A percentile compares a stretch with the other conserved stretches of the same genome.
Conservation (phyloP, 2,329 filamentous ascomycete species). For the Plenodomus biglobosus region DNA sequence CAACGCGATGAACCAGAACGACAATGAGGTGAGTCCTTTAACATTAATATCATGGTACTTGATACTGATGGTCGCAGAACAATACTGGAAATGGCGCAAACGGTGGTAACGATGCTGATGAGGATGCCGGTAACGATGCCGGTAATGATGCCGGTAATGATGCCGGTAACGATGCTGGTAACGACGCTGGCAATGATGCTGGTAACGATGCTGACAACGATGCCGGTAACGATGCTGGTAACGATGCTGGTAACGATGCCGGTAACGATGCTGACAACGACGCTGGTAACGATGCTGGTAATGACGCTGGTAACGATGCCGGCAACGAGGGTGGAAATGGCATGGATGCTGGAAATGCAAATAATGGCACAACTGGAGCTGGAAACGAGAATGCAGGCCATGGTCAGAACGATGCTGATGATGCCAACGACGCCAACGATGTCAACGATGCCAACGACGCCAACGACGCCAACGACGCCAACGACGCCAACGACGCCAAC, state of each 20-base stretch:
- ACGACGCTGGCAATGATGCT: neutral
- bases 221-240: neutral
- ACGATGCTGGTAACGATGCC: slow-evolving; percentile 2
- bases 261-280: slow-evolving; percentile 1
- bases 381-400: slow-evolving; percentile 1
- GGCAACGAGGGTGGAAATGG: slow-evolving; percentile 3
- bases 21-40: neutral
- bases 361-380: slow-evolving; percentile 1
- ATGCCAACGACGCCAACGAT: neutral
- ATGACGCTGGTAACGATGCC: slow-evolving; percentile 3
- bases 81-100: neutral
- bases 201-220: neutral
- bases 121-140: neutral
- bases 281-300: slow-evolving; percentile 4
- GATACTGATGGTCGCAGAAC: neutral
- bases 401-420: neutral
- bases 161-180: slow-evolving; percentile 3
- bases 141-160: slow-evolving; percentile 1
- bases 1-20: neutral
- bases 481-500: slow-evolving; percentile 6
- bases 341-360: neutral
- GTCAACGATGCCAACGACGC: neutral
- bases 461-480: neutral
- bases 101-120: too few species aligned
- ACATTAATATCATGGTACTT: neutral